Percentiles rank a stretch among this genome's conserved stretches.
Evolutionary conservation across 805 yeast species (phyloP).

Genomic region (Candida nemodendra): DNA sequence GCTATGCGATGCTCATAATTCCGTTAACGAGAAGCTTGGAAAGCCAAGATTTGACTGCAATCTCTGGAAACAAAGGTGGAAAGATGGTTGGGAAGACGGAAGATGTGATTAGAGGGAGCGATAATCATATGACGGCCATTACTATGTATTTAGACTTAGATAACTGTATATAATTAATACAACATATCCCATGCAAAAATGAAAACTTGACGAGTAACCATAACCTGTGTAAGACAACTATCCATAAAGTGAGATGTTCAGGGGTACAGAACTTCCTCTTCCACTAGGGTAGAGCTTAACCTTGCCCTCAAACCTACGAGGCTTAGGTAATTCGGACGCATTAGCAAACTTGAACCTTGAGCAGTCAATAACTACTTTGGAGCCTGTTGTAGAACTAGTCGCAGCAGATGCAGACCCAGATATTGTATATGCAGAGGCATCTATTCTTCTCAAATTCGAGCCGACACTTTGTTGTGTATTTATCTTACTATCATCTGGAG

Average conservation of each 20-base stretch:
- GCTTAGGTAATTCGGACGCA: constrained; percentile 73
- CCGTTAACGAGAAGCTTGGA: constrained; percentile 82
- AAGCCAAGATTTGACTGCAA: constrained; percentile 84
- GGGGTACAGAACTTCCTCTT: constrained; percentile 87
- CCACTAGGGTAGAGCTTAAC: constrained; percentile 92
- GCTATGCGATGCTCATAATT: constrained; percentile 95
- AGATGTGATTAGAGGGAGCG: constrained; percentile 38
- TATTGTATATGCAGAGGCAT: constrained; percentile 66
- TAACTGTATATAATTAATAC: neutral
- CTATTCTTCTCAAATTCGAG: constrained; percentile 54
- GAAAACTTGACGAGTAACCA: no score
- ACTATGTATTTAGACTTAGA: constrained; percentile 10
- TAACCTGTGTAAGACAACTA: constrained; percentile 7
- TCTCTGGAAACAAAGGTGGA: constrained; percentile 93
- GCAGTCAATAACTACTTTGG: constrained; percentile 60
- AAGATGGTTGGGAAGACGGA: constrained; percentile 84
- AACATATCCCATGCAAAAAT: no score
- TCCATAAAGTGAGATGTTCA: constrained; percentile 48
- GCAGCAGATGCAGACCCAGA: constrained; percentile 33
- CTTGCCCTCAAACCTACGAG: constrained; percentile 72
- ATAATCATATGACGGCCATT: no score
- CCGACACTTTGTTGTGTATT: constrained; percentile 48
- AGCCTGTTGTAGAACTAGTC: constrained; percentile 10
- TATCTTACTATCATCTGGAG: constrained; percentile 32
- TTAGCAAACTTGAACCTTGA: constrained; percentile 70